These are phyloP conservation scores for Eustoma russellianum DNA, from an alignment of 257 asterid genomes.

Conservation along the genomic window DNA sequence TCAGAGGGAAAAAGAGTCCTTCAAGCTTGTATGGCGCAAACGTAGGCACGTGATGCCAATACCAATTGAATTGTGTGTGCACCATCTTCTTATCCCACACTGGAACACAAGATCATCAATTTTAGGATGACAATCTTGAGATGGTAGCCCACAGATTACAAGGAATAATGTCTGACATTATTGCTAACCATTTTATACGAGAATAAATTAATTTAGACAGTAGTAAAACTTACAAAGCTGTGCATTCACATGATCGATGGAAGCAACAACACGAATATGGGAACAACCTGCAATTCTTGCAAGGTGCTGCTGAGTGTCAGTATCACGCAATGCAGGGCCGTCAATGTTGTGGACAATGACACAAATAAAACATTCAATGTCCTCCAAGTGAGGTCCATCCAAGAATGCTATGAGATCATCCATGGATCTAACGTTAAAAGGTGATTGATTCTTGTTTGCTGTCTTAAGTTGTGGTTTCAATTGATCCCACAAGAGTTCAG, in stretches of 20 bases:
- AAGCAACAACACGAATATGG: slow-evolving; percentile 72
- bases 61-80: slow-evolving; percentile 94
- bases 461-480: slow-evolving; percentile 42
- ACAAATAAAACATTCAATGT: slow-evolving; percentile 53
- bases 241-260: slow-evolving; percentile 85
- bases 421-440: slow-evolving; percentile 63
- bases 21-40: slow-evolving; percentile 79
- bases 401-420: slow-evolving; percentile 72
- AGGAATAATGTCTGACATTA: too few relatives aligned
- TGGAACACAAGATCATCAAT: slow-evolving; percentile 14
- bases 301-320: slow-evolving; percentile 74
- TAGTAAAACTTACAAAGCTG: slow-evolving; percentile 59
- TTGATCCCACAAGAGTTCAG: slow-evolving; percentile 81
- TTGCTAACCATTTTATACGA: not conserved
- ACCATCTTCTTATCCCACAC: slow-evolving; percentile 99
- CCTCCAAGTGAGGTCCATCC: slow-evolving; percentile 46
- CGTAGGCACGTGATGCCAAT: slow-evolving; percentile 92
- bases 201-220: not conserved
- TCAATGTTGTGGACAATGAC: slow-evolving; percentile 72
- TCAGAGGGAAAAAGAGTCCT: slow-evolving; percentile 68
- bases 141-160: too few relatives aligned
- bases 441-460: slow-evolving; percentile 40
- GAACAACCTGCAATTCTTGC: slow-evolving; percentile 84
- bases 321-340: slow-evolving; percentile 78
- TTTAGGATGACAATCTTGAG: too few relatives aligned